Base-by-base conservation (phyloP, 495 filamentous ascomycete genomes). In the Aspergillus campestris region DNA sequence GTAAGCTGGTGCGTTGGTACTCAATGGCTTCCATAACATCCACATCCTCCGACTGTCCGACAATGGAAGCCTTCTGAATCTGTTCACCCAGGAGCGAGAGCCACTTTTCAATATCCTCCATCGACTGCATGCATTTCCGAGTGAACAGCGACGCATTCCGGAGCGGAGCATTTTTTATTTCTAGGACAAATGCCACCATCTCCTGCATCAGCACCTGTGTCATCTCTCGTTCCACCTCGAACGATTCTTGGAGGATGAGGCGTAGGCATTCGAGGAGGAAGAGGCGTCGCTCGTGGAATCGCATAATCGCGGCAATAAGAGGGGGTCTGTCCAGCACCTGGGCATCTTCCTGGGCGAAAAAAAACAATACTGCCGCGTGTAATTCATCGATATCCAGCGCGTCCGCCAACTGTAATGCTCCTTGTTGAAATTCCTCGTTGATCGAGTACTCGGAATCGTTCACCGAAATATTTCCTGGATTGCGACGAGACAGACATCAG, bases 331-430 rank as follows among this genome's bases (percentile, higher is more conserved):
- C 86, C 24, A 88, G 69, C 11, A 71, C 52, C 38, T 79, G 71
- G 8, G 79, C 69, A 50, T 86, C 79, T 38, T 78, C 71, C 56
- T 85, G 77, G 6, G 84, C 78, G 33, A 75, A 73, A 12, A 94
- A 61, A 45, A 91, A 78, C 18, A 94, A 67, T 38, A 72, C 62
- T 6, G 89, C 86, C 14, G 94, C 83, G 57, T 89, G 71, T 39
- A 94, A 52, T 62, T 99, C 92, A 64, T 99, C 91, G 27, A 99
- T 72, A 52, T 94, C 78, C 42, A 96, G 72, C 18, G 82, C 82
- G 66, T 97, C 91, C 40, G 90, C 87, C 32, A 97, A 65, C 58
- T 86, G 75, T 12, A 90, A 70, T 31, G 82, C 74, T 44, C 80
- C 75, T 61, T 94, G 81, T 61, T 88, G 76, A 61, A 97, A 97